Evolutionary conservation across 805 yeast species (phyloP).

Genomic region (Limtongia smithiae): DNA sequence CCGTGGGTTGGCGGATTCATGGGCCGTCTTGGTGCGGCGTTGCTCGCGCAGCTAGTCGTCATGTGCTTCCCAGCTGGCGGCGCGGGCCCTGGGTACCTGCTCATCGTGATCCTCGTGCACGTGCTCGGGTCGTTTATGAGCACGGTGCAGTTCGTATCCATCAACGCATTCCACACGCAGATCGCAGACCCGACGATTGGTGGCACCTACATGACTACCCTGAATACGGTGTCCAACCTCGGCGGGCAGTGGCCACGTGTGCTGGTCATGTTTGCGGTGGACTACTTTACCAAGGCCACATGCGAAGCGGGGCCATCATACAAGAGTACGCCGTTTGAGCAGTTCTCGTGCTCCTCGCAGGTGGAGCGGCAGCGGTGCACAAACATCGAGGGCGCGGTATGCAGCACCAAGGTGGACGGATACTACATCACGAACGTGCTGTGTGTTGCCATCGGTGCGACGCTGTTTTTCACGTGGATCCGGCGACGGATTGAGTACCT

Average conservation of each 20-base stretch:
- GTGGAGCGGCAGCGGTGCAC: conserved; percentile 50
- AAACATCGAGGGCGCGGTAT: conserved; percentile 50
- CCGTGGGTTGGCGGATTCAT: conserved; percentile 90
- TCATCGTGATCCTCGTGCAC: conserved; percentile 77
- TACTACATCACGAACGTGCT: conserved; percentile 72
- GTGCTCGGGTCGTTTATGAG: conserved; percentile 85
- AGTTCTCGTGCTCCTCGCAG: conserved; percentile 39
- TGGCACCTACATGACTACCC: conserved; percentile 96
- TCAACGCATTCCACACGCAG: conserved; percentile 90
- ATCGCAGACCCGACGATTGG: conserved; percentile 95
- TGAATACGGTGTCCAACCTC: conserved; percentile 84
- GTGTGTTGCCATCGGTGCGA: conserved; percentile 65
- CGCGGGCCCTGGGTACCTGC: conserved; percentile 56
- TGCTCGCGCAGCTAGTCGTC: conserved; percentile 69
- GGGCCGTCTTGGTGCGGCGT: conserved; percentile 75
- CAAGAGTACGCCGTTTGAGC: conserved; percentile 23
- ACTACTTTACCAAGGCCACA: conserved; percentile 62
- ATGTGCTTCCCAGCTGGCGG: conserved; percentile 59
- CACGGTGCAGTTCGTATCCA: conserved; percentile 90
- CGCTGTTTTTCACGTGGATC: conserved; percentile 63
- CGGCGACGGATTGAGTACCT: conserved; percentile 57
- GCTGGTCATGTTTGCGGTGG: conserved; percentile 76
- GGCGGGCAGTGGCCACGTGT: conserved; percentile 98
- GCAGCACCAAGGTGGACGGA: conserved; percentile 65
- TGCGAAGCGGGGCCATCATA: conserved; percentile 44